Base-by-base conservation (phyloP, 257 asterid genomes). In the Avicennia marina region DNA sequence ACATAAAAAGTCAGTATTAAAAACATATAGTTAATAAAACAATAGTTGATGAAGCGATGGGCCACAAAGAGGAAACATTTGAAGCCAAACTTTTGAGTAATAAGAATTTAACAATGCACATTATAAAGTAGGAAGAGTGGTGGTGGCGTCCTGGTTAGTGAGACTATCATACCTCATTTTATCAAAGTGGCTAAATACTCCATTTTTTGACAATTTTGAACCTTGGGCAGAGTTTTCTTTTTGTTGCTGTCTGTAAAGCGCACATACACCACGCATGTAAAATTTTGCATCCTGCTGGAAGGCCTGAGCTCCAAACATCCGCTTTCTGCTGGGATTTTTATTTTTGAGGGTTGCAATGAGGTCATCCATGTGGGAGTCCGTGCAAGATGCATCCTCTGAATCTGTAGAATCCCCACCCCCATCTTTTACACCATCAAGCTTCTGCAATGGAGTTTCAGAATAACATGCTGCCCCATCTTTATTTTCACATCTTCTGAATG, bases 331-430 rank as follows among this genome's bases (percentile, higher is more conserved):
- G 17, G 11, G 10, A 41, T 25, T 54, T 48, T 41, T 21, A 63
- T 43, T 31, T 50, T 6, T 24, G 8, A 21, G 15, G 18, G 7
- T 13, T 11, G 34, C 63, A 49, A 71, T n/a, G 9, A 60, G 47
- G 20, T 49, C 15, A 9, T 55, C 18, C 24, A 72, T 56, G 38
- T 31, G 1, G 2, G 43, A 6, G 43, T 67, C 57, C 9, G 77
- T 39, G 52, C 51, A 40, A 19, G 69, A 72, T 2, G 61, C 77
- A 13, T 60, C 72, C 0, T 71, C 77, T 36, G 66, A 56, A 55
- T 62, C 69, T 6, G 45, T 24, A 24, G 59, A 49, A 16, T 38
- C 22, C 2, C 4, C 50, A 53, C 8, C 4, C 4, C 7, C 34
- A 4, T 8, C 19, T 3, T 17, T 21, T 13, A 44, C 16, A 21